These are phyloP conservation scores for Lipomyces sp. DNA, from an alignment of 805 yeast genomes.

Conservation along the genomic window DNA sequence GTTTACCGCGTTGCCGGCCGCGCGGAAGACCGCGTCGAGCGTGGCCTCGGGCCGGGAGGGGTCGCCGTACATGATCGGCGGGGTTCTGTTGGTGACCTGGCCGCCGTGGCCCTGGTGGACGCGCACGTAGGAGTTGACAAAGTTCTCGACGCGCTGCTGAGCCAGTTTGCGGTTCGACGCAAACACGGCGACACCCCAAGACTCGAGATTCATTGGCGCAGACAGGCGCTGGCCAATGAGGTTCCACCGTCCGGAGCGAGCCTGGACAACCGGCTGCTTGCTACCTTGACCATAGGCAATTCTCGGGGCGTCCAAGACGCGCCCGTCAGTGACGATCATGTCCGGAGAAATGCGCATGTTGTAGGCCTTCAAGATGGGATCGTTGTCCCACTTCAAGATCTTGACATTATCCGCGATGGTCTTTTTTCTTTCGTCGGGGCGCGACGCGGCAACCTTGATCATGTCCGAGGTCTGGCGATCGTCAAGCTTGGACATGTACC, in stretches of 20 bases:
- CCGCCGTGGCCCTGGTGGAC: conserved; percentile 19
- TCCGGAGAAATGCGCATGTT: conserved; percentile 19
- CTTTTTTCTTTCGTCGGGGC: conserved; percentile 36
- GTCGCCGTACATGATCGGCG: conserved; percentile 17
- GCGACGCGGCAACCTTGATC: conserved; percentile 35
- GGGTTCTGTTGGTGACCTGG: conserved; percentile 7
- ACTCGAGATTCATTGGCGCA: conserved; percentile 8
- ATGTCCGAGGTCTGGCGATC: conserved; percentile 36
- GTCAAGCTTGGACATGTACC: conserved; percentile 35
- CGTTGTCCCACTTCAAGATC: conserved; percentile 14
- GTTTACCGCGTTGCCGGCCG: conserved; percentile 25
- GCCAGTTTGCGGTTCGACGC: conserved; percentile 8
- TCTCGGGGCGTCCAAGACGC: conserved; percentile 32
- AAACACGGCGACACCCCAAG: conserved; percentile 25
- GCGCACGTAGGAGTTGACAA: conserved; percentile 9
- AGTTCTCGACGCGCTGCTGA: conserved; percentile 15
- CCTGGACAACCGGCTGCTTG: conserved; percentile 6
- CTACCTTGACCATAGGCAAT: conserved; percentile 28
- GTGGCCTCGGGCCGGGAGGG: conserved; percentile 4
- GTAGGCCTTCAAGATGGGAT: conserved; percentile 20
- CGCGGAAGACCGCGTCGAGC: conserved; percentile 9
- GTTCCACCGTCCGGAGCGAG: conserved; percentile 29
- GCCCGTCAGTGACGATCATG: conserved; percentile 36
- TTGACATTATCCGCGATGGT: conserved; percentile 34
- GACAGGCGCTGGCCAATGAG: conserved; percentile 24